Evolutionary conservation across 495 filamentous ascomycete species (phyloP), one percentile per base, ranked within the genome.

Genomic region (Penicillium maclennaniae): DNA sequence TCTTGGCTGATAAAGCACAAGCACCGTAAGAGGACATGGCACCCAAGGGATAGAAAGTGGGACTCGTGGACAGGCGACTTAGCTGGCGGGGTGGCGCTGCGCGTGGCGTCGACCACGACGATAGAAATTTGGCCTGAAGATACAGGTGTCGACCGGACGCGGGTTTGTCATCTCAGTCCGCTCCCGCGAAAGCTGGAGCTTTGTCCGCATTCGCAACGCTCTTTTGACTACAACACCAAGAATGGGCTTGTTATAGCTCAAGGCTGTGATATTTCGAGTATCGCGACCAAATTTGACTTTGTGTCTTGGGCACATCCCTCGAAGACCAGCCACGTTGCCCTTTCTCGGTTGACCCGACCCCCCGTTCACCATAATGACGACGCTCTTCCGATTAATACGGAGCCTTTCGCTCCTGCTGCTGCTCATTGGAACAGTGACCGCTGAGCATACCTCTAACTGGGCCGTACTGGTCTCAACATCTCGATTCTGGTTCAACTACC

Each of bases 401-500:
- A 64, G 62, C 37, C 65, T 80, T 42, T 60, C 69, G 47, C 61
- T 83, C 45, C 55, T 79, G 50, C 31, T 34, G 31, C 65, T 78
- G 17, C 50, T 80, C 43, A 61, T 70, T 42, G 55, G 75, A 43
- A 50, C 68, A 27, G 76, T 77, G 34, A 61, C 72, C 26, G 84
- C 86, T 53, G 88, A 93, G 54, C 93, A 98, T 71, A 97, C 95
- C 1, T 96, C 88, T 56, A 98, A 98, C 68, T 98, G 95, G 95
- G 93, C 93, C 3, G 93, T 98, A 43, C 84, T 98, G 7, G 93
- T 98, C 34, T 92, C 87, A 42, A 98, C 93, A n/a, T 97, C 95
- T 7, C 87, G 93, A 51, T 98, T 98, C 78, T 98, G 93, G 93
- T 98, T 98, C 83, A 98, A 98, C 75, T 98, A 98, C 75, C 88